A percentile compares a stretch with the other conserved stretches of the same genome.
Evolutionary conservation across 306 rosid genomes (phyloP).

Genomic region (Trifolium fragiferum): DNA sequence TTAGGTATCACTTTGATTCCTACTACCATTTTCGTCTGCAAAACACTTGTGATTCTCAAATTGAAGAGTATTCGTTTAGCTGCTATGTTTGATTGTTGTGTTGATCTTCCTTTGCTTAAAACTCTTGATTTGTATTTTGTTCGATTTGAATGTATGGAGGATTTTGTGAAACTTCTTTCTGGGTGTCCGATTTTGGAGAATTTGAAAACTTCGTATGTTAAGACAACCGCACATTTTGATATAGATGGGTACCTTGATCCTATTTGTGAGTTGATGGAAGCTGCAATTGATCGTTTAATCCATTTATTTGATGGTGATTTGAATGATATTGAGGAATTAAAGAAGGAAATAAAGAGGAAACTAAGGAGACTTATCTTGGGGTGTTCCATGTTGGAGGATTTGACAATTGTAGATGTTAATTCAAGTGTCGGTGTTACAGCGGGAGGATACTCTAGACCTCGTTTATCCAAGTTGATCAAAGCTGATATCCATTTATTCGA

Average conservation of each 20-base stretch:
- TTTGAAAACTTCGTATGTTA: background rate
- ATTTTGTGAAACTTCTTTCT: background rate
- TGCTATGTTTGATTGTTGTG: background rate
- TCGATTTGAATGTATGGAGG: background rate
- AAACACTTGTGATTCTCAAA: background rate
- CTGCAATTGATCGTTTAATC: too few species aligned
- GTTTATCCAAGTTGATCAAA: background rate
- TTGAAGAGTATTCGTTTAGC: background rate
- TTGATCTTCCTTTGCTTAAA: background rate
- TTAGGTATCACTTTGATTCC: too few species aligned
- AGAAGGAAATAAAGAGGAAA: too few species aligned
- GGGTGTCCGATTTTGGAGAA: background rate
- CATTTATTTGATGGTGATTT: background rate
- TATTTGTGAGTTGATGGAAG: too few species aligned
- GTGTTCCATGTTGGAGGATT: background rate
- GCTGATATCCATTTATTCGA: too few species aligned
- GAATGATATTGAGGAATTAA: background rate
- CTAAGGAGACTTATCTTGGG: background rate
- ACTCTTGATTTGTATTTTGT: background rate
- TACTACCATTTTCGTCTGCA: background rate
- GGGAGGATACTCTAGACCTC: background rate
- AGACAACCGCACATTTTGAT: too few species aligned
- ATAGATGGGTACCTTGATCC: too few species aligned
- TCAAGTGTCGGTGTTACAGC: too few species aligned
- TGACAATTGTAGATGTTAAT: background rate